phyloP scores from a whole-genome alignment of 331 rosid genomes.

The Dryas integrifolia region DNA sequence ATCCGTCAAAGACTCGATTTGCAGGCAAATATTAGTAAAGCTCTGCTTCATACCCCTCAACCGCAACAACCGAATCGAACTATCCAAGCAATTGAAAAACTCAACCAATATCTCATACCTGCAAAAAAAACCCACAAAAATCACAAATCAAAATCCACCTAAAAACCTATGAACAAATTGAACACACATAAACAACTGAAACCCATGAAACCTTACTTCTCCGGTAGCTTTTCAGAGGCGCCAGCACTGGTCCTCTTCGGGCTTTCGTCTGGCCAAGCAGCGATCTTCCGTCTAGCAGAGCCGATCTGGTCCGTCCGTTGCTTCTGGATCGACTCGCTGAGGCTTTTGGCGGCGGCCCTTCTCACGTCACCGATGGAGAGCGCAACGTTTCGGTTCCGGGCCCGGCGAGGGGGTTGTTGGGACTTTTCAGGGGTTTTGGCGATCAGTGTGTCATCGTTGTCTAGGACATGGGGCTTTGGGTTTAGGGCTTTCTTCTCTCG shows the following conservation, averaged over 20 bases:
- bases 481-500: conserved; percentile 9
- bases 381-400: conserved; percentile 47
- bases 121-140: conserved; percentile 1
- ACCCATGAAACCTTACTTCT: conserved; percentile 34
- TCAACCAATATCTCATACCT: conserved; percentile 53
- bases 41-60: conserved; percentile 41
- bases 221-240: conserved; percentile 39
- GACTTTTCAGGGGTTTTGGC: conserved; percentile 67
- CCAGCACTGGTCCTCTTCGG: not conserved
- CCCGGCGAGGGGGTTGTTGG: conserved; percentile 17
- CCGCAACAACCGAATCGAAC: conserved; percentile 51
- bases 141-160: not conserved
- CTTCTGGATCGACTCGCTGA: conserved; percentile 25
- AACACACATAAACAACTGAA: not conserved
- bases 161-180: not conserved
- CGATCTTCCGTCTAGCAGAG: conserved; percentile 11
- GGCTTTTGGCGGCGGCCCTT: conserved; percentile 38
- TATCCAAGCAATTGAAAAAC: conserved; percentile 56
- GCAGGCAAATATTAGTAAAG: conserved; percentile 45
- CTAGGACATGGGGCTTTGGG: conserved; percentile 18
- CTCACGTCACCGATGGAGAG: conserved; percentile 44
- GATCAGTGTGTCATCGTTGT: conserved; percentile 17
- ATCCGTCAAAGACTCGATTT: conserved; percentile 56
- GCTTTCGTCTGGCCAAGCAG: conserved; percentile 4
- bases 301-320: conserved; percentile 3